Evolutionary conservation across 1,139 yeast genomes (phyloP), one percentile per base, ranked within the genome.

Genomic region (Arxiozyma heterogenica): DNA sequence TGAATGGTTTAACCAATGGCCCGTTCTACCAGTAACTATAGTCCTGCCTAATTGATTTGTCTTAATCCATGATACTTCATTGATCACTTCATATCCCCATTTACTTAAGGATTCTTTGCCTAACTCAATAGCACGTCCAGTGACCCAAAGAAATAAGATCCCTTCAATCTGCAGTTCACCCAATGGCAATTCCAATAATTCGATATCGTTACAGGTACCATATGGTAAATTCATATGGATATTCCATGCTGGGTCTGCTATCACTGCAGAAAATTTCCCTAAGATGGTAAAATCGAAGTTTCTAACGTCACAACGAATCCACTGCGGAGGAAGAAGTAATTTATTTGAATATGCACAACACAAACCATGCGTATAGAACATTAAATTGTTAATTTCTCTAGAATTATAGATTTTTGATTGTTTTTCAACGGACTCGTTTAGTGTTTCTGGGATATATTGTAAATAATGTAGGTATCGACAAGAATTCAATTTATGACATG

Each of bases 1-100:
- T 0, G 96, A 87, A 69, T 91, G 98, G 66, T 91, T 91, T 51
- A 91, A 74, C 98, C 98, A 91, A 68, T 91, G 98, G 0, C 98
- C 98, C 0, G 98, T 91, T 58, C 97, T 74, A 0, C 98, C 98
- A 0, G 98, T 91, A 56, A 94, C 93, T 51, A 91, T 90, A 0
- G 96, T 91, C 58, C 96, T 73, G 39, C 84, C 82, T 57, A 91
- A 72, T 66, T 91, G 97, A 67, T 91, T 91, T 12, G 94, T 80
- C 67, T 91, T 91, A 57, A 89, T 80, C 98, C 98, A 91, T 22
- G 91, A 80, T 60, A 91, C 71, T 67, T 90, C 97, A 67, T 90
- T 93, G 27, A 81, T 73, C 7, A 85, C 80, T 39, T 69, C 66
- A 66, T 91, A 91, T 0, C 97, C 97, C 96, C 97, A 90, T 58